These are phyloP conservation scores for Fusarium staphyleae DNA, from an alignment of 2,329 filamentous ascomycete genomes.

Conservation along the genomic window DNA sequence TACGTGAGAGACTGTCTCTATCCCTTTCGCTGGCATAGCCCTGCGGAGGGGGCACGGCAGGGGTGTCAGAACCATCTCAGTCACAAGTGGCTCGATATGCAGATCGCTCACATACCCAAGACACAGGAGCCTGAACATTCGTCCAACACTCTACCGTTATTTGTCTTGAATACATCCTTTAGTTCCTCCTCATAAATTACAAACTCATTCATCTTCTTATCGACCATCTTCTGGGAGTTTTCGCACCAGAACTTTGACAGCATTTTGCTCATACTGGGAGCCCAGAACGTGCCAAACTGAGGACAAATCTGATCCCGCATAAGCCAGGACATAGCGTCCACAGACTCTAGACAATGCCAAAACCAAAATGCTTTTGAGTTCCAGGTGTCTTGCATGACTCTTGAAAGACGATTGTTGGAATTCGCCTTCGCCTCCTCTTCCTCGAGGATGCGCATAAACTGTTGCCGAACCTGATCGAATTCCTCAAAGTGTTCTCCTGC, in stretches of 20 bases:
- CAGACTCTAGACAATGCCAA: slow-evolving; percentile 7
- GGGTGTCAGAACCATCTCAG: too few relatives aligned
- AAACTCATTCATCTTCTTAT: slow-evolving; percentile 7
- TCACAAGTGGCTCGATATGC: too few relatives aligned
- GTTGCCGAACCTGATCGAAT: neutral
- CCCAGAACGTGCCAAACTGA: slow-evolving; percentile 2
- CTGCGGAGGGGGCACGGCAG: too few relatives aligned
- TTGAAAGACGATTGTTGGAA: neutral
- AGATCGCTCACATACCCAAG: too few relatives aligned
- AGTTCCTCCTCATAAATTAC: slow-evolving; percentile 1
- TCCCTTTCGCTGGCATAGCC: too few relatives aligned
- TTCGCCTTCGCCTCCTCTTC: slow-evolving; percentile 1
- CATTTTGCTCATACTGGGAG: neutral
- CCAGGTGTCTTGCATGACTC: slow-evolving; percentile 7
- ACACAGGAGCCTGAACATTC: too few relatives aligned
- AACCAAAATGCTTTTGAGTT: slow-evolving; percentile 8
- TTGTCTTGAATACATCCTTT: neutral
- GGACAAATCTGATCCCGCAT: slow-evolving; percentile 4
- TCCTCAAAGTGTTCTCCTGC: neutral
- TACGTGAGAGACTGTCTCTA: too few relatives aligned
- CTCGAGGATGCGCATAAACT: slow-evolving; percentile 7
- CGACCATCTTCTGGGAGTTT: slow-evolving; percentile 2
- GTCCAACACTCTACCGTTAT: too few relatives aligned
- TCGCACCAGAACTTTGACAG: slow-evolving; percentile 5
- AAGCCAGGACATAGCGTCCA: slow-evolving; percentile 8